Evolutionary conservation across 176 grass and related monocot species (phyloP).

Genomic region (Elymus sibiricus): DNA sequence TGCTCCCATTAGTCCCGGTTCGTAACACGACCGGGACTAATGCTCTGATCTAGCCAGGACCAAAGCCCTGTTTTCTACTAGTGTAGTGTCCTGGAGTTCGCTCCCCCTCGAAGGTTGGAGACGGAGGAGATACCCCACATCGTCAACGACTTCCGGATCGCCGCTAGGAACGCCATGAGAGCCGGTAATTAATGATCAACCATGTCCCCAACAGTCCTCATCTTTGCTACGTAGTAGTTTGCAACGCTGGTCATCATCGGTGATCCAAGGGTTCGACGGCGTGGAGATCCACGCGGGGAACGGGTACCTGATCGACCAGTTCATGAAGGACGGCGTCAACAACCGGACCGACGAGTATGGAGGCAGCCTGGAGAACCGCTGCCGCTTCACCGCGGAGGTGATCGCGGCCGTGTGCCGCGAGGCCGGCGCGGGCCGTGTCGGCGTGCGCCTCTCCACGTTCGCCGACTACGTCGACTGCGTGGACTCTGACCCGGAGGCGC

Average conservation of each 20-base stretch:
- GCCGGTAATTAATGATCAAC: conserved; percentile 31
- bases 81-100: background rate
- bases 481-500: conserved; percentile 46
- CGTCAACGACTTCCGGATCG: conserved; percentile 44
- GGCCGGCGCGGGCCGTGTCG: conserved; percentile 37
- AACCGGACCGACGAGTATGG: conserved; percentile 29
- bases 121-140: conserved; percentile 49
- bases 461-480: conserved; percentile 27
- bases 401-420: conserved; percentile 33
- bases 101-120: background rate
- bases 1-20: no score
- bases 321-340: conserved; percentile 65
- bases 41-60: no score
- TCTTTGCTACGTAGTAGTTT: background rate
- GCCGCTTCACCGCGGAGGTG: conserved; percentile 53
- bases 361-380: conserved; percentile 42
- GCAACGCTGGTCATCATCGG: background rate
- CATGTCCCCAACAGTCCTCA: background rate
- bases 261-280: conserved; percentile 52
- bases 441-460: conserved; percentile 56
- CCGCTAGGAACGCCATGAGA: conserved; percentile 58
- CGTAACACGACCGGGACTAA: no score
- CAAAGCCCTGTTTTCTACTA: no score
- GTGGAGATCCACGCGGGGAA: conserved; percentile 57
- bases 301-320: conserved; percentile 59